Percentiles rank a stretch among this genome's conserved stretches.
These are phyloP conservation scores for Gaeumannomyces tritici DNA, from an alignment of 2,329 filamentous ascomycete genomes.

Conservation along the genomic window DNA sequence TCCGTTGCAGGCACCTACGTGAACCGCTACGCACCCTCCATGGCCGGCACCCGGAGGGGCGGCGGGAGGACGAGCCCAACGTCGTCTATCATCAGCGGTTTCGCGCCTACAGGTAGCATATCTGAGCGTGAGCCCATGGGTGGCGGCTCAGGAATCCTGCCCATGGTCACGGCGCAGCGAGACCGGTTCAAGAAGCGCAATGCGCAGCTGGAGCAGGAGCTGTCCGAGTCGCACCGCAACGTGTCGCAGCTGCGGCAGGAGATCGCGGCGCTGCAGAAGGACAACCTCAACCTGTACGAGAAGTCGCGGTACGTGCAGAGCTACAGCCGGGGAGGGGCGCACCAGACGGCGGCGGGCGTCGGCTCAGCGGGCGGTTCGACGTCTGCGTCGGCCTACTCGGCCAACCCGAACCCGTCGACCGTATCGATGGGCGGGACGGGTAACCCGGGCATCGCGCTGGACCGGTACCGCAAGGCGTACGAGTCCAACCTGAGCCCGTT, in stretches of 20 bases:
- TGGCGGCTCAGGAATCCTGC: slow-evolving; percentile 77
- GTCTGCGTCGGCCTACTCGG: slow-evolving; percentile 52
- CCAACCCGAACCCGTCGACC: slow-evolving; percentile 68
- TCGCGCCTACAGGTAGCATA: slow-evolving; percentile 30
- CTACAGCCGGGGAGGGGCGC: slow-evolving; percentile 64
- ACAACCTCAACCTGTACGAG: slow-evolving; percentile 93
- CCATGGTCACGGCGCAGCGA: slow-evolving; percentile 96
- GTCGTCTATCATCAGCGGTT: slow-evolving; percentile 97
- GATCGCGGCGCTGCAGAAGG: slow-evolving; percentile 83
- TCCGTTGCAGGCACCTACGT: slow-evolving; percentile 89
- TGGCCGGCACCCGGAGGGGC: slow-evolving; percentile 23
- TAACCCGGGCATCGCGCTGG: slow-evolving; percentile 57
- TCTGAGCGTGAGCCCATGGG: slow-evolving; percentile 53
- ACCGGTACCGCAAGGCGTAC: slow-evolving; percentile 85
- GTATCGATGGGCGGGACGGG: slow-evolving; percentile 45
- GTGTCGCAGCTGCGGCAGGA: slow-evolving; percentile 85
- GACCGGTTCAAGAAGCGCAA: slow-evolving; percentile 98
- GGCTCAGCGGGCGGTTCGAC: slow-evolving; percentile 32
- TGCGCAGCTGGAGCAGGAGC: slow-evolving; percentile 76
- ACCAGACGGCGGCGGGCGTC: neutral
- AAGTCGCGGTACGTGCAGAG: slow-evolving; percentile 95
- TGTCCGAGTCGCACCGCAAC: slow-evolving; percentile 72
- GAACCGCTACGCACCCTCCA: slow-evolving; percentile 64
- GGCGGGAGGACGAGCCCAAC: slow-evolving; percentile 69
- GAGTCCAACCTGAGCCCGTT: slow-evolving; percentile 95